Conservation (phyloP, 768 basidiomycete genomes). For the Ephemerocybe angulata region DNA sequence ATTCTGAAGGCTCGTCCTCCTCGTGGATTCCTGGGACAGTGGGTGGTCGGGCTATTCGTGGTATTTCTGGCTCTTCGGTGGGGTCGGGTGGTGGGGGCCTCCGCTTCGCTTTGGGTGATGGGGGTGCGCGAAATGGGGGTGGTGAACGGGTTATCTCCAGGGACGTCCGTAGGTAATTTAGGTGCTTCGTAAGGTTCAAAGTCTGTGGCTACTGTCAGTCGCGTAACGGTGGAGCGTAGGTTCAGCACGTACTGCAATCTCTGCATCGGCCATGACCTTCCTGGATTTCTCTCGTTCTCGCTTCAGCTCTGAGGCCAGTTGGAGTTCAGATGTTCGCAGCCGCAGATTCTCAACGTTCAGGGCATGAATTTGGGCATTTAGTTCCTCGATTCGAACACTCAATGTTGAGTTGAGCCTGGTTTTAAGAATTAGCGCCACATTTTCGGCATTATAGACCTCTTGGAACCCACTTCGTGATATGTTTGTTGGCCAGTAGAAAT, state of each 20-base stretch:
- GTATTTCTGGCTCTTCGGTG: constrained; percentile 35
- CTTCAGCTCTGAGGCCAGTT: constrained; percentile 71
- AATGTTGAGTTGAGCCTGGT: constrained; percentile 79
- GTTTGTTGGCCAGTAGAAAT: constrained; percentile 85
- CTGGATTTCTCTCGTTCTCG: constrained; percentile 75
- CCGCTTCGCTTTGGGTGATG: constrained; percentile 49
- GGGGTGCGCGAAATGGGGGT: constrained; percentile 39
- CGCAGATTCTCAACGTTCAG: constrained; percentile 81
- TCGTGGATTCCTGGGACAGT: constrained; percentile 65
- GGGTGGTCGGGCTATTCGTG: constrained; percentile 61
- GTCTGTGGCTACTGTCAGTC: constrained; percentile 35
- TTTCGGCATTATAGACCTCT: background rate
- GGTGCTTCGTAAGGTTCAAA: constrained; percentile 58
- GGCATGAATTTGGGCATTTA: constrained; percentile 78
- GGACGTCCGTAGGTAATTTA: constrained; percentile 61
- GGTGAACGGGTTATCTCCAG: constrained; percentile 39
- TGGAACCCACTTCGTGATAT: constrained; percentile 76
- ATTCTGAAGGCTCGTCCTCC: constrained; percentile 59
- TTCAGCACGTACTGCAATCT: constrained; percentile 56
- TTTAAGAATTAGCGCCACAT: background rate
- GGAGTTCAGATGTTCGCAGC: constrained; percentile 76
- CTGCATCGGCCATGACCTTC: constrained; percentile 68
- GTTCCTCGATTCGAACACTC: constrained; percentile 79
- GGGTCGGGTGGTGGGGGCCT: constrained; percentile 36
- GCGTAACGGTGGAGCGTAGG: constrained; percentile 2